Evolutionary conservation across 192 early-diverging fungal genomes (phyloP), one percentile per base, ranked within the genome.

Genomic region (Funneliformis geosporum): DNA sequence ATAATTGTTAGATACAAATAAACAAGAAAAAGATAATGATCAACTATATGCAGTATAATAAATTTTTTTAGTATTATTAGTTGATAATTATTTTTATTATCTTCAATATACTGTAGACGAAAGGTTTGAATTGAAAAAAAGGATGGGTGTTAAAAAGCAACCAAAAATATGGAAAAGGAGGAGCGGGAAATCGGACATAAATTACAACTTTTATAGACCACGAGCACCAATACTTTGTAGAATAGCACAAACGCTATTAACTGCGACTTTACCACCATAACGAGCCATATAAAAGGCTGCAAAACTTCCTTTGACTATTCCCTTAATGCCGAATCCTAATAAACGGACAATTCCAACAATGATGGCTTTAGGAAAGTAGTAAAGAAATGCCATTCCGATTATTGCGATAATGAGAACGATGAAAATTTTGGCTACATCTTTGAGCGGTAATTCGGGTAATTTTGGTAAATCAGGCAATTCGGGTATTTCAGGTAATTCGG

Each of bases 1-100:
- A 62, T 23, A 62, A 62, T 62, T n/a, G 8, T 62, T 62, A 62
- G 61, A 62, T 62, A 62, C n/a, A 23, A 62, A 62, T 62, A 62
- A 62, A 62, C 61, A 62, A 62, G n/a, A 1, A 62, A 14, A 62
- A n/a, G 1, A 65, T 65, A 65, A 65, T 27, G 8, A 65, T 1
- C 11, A 28, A 65, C 0, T 65, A 62, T 62, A 62, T 62, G 10
- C n/a, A 62, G 61, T 62, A 62, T 27, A 65, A 11, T 65, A 27
- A 28, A 65, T 38, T 65, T 27, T 11, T 25, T 4, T 65, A 28
- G 7, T 65, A 11, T 28, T 1, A 65, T 23, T 28, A 4, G 10
- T 62, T 65, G 25, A 27, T 65, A 11, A 65, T 65, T 65, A 5
- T 33, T 65, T 65, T 25, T 65, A 65, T 28, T 65, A 65, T 27